Percentiles rank a stretch among this genome's conserved stretches.
Conservation (phyloP, 495 filamentous ascomycete species). For the Penicillium taxi region DNA sequence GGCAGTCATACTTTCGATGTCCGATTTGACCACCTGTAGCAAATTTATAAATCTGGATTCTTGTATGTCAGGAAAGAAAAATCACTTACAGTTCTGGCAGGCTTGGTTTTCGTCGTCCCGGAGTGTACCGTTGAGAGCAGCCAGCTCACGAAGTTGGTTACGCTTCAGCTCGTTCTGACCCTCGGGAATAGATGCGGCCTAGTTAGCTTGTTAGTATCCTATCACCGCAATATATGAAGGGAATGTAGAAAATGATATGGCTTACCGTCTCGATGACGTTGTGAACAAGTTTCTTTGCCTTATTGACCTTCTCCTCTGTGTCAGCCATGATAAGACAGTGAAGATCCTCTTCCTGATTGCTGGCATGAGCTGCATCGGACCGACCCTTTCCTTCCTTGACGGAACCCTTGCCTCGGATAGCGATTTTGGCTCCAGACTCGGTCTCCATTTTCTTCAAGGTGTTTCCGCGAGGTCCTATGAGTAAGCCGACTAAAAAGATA, state of each 20-base stretch:
- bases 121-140: constrained; percentile 94
- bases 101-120: constrained; percentile 99
- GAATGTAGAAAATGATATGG: constrained; percentile 12
- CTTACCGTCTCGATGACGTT: constrained; percentile 95
- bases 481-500: constrained; percentile 90
- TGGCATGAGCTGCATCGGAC: constrained; percentile 96
- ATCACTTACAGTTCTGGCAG: constrained; percentile 84
- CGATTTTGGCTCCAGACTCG: constrained; percentile 95
- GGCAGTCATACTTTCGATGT: constrained; percentile 97
- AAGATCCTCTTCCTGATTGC: constrained; percentile 98
- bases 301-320: constrained; percentile 96
- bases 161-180: constrained; percentile 97
- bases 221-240: neutral
- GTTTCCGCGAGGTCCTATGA: constrained; percentile 99
- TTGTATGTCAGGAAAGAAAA: too few species aligned
- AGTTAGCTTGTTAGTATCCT: constrained; percentile 1
- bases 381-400: constrained; percentile 99
- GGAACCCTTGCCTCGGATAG: constrained; percentile 97
- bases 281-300: constrained; percentile 93
- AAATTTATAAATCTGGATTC: constrained; percentile 10
- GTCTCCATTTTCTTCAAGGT: constrained; percentile 99
- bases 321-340: constrained; percentile 99
- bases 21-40: constrained; percentile 80
- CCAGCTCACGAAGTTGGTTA: constrained; percentile 94
- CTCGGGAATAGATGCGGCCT: constrained; percentile 97